These are phyloP conservation scores for Pseudogymnoascus sp. DNA, from an alignment of 2,329 filamentous ascomycete genomes.

Conservation along the genomic window DNA sequence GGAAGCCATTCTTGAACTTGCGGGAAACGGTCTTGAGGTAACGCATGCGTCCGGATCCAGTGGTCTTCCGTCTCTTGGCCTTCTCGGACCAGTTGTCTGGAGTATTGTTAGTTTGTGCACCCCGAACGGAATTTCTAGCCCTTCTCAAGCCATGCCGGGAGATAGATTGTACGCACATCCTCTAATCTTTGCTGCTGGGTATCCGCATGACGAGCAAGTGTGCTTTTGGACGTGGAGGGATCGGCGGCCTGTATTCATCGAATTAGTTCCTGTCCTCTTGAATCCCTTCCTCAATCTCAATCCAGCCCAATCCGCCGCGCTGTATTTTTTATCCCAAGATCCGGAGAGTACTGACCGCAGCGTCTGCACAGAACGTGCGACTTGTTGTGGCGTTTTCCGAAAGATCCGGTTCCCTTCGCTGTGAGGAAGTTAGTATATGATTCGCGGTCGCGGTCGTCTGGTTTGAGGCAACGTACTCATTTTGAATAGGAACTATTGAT, in stretches of 20 bases:
- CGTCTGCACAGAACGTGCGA: slow-evolving; percentile 31
- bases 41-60: slow-evolving; percentile 91
- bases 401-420: slow-evolving; percentile 29
- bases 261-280: slow-evolving; percentile 8
- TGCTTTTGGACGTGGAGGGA: slow-evolving; percentile 99
- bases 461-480: slow-evolving; percentile 25
- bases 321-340: slow-evolving; percentile 2
- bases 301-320: not conserved
- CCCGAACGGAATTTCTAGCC: slow-evolving; percentile 28
- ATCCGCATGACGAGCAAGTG: slow-evolving; percentile 91
- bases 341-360: slow-evolving; percentile 26
- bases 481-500: slow-evolving; percentile 22
- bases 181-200: slow-evolving; percentile 92
- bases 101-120: slow-evolving; percentile 13
- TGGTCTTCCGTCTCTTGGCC: slow-evolving; percentile 99
- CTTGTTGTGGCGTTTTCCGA: slow-evolving; percentile 31
- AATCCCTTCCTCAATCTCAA: slow-evolving; percentile 3
- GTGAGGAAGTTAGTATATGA: slow-evolving; percentile 18
- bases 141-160: slow-evolving; percentile 20
- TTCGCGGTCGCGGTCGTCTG: slow-evolving; percentile 7
- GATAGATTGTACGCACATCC: slow-evolving; percentile 71
- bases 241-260: slow-evolving; percentile 61
- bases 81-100: slow-evolving; percentile 99
- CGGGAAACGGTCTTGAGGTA: slow-evolving; percentile 88
- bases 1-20: slow-evolving; percentile 98